These are phyloP conservation scores for Collybia mongolica DNA, from an alignment of 768 basidiomycete species.

Conservation along the genomic window DNA sequence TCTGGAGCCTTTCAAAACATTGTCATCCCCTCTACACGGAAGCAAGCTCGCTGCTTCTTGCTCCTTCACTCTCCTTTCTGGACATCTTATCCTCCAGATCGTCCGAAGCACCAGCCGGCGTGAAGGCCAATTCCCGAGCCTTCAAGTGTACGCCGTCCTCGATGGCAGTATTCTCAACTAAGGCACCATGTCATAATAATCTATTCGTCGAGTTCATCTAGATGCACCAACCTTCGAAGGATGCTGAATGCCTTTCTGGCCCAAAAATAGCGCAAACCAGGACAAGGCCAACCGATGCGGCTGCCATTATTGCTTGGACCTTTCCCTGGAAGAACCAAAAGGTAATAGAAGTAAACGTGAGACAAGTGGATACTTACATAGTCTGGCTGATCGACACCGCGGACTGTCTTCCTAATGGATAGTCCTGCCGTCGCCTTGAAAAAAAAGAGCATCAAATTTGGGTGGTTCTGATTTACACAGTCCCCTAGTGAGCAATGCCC, in stretches of 20 bases:
- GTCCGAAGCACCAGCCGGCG: neutral
- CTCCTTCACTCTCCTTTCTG: neutral
- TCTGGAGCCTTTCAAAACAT: too few relatives aligned
- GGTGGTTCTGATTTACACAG: too few relatives aligned
- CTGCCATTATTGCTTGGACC: conserved; percentile 14
- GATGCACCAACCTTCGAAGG: conserved; percentile 8
- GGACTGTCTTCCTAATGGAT: neutral
- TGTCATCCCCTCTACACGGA: too few relatives aligned
- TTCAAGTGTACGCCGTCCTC: neutral
- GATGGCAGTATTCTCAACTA: neutral
- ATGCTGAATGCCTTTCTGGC: conserved; percentile 12
- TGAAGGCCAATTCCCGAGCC: neutral
- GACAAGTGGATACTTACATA: neutral
- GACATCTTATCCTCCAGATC: neutral
- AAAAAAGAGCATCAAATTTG: too few relatives aligned
- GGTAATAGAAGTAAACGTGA: neutral
- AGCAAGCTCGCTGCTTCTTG: too few relatives aligned
- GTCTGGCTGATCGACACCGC: neutral
- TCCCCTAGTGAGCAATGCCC: too few relatives aligned
- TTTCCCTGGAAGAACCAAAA: conserved; percentile 4
- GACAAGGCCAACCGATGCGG: conserved; percentile 11
- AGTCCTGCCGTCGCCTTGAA: neutral
- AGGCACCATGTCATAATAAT: neutral
- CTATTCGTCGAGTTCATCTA: neutral
- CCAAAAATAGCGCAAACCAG: conserved; percentile 10